Percentiles rank a stretch among this genome's conserved stretches.
phyloP scores from a whole-genome alignment of 2,329 filamentous ascomycete species.

The Fusarium sp. region DNA sequence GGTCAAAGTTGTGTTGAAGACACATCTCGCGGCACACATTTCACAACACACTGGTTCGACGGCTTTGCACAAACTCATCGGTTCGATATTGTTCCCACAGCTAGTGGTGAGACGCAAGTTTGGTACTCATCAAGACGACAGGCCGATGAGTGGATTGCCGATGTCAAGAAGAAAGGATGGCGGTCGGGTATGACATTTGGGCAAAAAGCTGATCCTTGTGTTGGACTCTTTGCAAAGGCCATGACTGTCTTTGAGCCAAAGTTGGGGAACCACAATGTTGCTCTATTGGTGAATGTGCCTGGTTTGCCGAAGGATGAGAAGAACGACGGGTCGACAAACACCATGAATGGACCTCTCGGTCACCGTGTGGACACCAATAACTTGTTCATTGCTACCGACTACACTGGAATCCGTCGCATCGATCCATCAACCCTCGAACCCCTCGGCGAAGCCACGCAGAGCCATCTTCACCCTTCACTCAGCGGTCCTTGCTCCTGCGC shows the following conservation, averaged over 20 bases:
- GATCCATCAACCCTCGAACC: slow-evolving; percentile 80
- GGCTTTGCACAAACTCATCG: slow-evolving; percentile 78
- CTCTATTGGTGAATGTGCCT: slow-evolving; percentile 71
- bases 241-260: slow-evolving; percentile 68
- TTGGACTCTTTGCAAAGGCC: slow-evolving; percentile 78
- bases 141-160: slow-evolving; percentile 71
- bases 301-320: slow-evolving; percentile 56
- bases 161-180: slow-evolving; percentile 70
- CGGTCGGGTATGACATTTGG: slow-evolving; percentile 73
- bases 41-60: slow-evolving; percentile 84
- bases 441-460: slow-evolving; percentile 71
- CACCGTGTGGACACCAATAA: slow-evolving; percentile 58
- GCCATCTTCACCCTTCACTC: slow-evolving; percentile 73
- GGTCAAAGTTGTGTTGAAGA: slow-evolving; percentile 72
- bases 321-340: not conserved
- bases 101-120: slow-evolving; percentile 56
- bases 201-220: slow-evolving; percentile 79
- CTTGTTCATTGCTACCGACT: slow-evolving; percentile 70
- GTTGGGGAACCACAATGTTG: slow-evolving; percentile 71
- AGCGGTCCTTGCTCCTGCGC: slow-evolving; percentile 76
- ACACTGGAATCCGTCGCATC: slow-evolving; percentile 68
- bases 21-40: slow-evolving; percentile 69
- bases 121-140: slow-evolving; percentile 79
- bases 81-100: slow-evolving; percentile 72
- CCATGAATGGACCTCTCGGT: slow-evolving; percentile 38